A percentile compares a stretch with the other conserved stretches of the same genome.
phyloP scores from a whole-genome alignment of 2,329 filamentous ascomycete species.

The Nemania diffusa region DNA sequence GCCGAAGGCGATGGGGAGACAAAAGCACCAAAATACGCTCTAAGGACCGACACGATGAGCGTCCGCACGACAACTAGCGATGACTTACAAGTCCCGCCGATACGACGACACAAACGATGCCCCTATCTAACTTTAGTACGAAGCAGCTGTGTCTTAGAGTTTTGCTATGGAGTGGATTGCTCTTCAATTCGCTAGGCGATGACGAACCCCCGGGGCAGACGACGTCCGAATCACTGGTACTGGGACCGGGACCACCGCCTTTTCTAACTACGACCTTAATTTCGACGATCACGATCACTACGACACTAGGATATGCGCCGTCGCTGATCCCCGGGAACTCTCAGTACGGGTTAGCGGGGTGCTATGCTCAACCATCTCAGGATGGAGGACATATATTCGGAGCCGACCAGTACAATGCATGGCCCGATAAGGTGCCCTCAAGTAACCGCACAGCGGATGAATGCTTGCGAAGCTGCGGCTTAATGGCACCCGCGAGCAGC shows the following conservation, averaged over 20 bases:
- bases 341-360: slow-evolving; percentile 42
- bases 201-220: slow-evolving; percentile 23
- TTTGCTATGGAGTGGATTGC: slow-evolving; percentile 39
- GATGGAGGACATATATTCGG: slow-evolving; percentile 40
- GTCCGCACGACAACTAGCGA: slow-evolving; percentile 38
- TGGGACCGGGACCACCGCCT: slow-evolving; percentile 38
- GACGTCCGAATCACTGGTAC: slow-evolving; percentile 34
- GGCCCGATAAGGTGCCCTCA: slow-evolving; percentile 26
- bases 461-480: slow-evolving; percentile 43
- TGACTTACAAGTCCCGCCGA: slow-evolving; percentile 28
- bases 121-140: slow-evolving; percentile 31
- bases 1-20: slow-evolving; percentile 36
- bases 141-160: slow-evolving; percentile 37
- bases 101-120: slow-evolving; percentile 40
- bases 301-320: slow-evolving; percentile 46
- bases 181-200: slow-evolving; percentile 37
- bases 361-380: slow-evolving; percentile 38
- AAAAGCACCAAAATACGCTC: slow-evolving; percentile 35
- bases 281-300: slow-evolving; percentile 44
- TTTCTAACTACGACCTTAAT: background rate
- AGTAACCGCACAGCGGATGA: slow-evolving; percentile 39
- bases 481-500: slow-evolving; percentile 19
- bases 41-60: slow-evolving; percentile 10
- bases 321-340: slow-evolving; percentile 38
- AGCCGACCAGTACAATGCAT: slow-evolving; percentile 33